Evolutionary conservation across 2,329 filamentous ascomycete genomes (phyloP), one percentile per base, ranked within the genome.

Genomic region (Fusarium lateritium): DNA sequence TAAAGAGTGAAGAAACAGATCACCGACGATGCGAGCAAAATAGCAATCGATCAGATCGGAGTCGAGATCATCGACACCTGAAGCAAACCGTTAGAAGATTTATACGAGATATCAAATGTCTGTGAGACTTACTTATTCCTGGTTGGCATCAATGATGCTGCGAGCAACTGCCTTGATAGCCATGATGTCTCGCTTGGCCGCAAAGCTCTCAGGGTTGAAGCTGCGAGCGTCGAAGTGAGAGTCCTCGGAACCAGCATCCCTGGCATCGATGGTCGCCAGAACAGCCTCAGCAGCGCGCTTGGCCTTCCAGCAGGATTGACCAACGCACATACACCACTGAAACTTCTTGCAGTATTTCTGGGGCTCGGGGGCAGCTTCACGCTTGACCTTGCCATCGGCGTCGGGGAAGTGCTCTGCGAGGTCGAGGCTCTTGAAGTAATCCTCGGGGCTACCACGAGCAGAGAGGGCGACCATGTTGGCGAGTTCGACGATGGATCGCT

Each of bases 251-350:
- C 70, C 66, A 14, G 72, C 72, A 13, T 70, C 77, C 67, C 75
- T 79, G 13, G 47, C 40, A 15, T 62, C 34, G 26, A 77, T 62
- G 59, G 77, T 77, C 17, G 76, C 65, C 26, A 74, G 65, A 22
- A 74, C 74, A 15, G 76, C 68, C 49, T 72, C 73, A 53, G 72
- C 70, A 17, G 72, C 67, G 47, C 78, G 78, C 61, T 75, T 75
- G 69, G 76, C 78, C 74, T 77, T 80, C 79, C 78, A 80, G 79
- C 80, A 81, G 8, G 75, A 62, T 67, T 78, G 69, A 19, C 79
- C 79, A 26, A 63, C 65, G 49, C 70, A 63, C 26, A 62, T 63
- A 68, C 78, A 79, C 73, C 76, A 77, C 5, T n/a, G 24, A 5
- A 24, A 6, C 24, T 24, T 7, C 6, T 43, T 65, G 13, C 54